Evolutionary conservation across 371 early-diverging fungal species (phyloP).

Genomic region (Mortierella sp.): DNA sequence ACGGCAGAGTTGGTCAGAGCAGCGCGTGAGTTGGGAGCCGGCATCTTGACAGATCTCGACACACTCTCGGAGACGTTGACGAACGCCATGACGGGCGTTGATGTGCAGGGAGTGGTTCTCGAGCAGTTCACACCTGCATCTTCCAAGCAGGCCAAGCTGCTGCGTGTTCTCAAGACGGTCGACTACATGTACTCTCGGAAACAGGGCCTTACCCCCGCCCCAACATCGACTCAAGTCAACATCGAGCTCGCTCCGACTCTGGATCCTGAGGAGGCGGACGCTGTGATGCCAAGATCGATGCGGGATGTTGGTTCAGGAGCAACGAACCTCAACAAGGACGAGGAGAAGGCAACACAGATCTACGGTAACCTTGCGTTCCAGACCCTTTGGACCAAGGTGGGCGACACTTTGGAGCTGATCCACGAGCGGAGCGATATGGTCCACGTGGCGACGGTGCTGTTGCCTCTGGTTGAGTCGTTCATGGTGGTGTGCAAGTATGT

Average conservation of each 20-base stretch:
- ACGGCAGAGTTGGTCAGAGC: conserved; percentile 81
- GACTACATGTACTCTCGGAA: conserved; percentile 83
- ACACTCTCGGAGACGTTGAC: conserved; percentile 74
- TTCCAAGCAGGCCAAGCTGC: conserved; percentile 90
- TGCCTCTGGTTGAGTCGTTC: conserved; percentile 96
- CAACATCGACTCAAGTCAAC: conserved; percentile 43
- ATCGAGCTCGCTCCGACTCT: conserved; percentile 58
- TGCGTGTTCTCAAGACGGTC: conserved; percentile 94
- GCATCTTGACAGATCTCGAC: conserved; percentile 79
- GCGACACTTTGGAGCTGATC: conserved; percentile 81
- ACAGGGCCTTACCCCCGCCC: conserved; percentile 35
- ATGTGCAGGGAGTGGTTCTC: conserved; percentile 72
- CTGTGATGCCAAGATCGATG: conserved; percentile 44
- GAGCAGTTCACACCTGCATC: conserved; percentile 86
- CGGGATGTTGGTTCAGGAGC: conserved; percentile 29
- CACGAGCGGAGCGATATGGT: conserved; percentile 84
- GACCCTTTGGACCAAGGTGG: conserved; percentile 86
- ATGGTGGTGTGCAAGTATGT: conserved; percentile 94
- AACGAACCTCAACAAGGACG: conserved; percentile 57
- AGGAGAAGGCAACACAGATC: conserved; percentile 72
- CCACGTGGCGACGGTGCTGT: conserved; percentile 92
- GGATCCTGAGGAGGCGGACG: conserved; percentile 59
- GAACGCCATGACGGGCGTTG: conserved; percentile 69
- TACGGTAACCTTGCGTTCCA: conserved; percentile 81
- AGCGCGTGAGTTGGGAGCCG: conserved; percentile 80